These are phyloP conservation scores for Populus simonii DNA, from an alignment of 345 rosid species.

Conservation along the genomic window DNA sequence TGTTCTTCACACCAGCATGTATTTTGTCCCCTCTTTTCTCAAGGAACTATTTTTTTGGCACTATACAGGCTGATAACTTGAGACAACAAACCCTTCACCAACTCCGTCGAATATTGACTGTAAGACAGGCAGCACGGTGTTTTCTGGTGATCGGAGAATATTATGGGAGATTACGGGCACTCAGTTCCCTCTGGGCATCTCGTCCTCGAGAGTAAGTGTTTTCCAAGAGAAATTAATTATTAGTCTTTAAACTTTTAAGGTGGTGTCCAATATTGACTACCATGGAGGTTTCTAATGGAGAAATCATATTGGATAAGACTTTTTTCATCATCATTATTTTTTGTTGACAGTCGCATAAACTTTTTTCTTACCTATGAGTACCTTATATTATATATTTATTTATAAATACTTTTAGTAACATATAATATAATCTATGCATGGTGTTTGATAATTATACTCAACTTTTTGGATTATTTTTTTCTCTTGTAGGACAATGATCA, in stretches of 20 bases:
- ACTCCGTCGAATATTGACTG: constrained; percentile 64
- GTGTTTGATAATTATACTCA: background rate
- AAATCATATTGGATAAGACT: background rate
- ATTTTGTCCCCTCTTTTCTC: background rate
- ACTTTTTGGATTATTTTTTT: background rate
- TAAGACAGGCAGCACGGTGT: constrained; percentile 83
- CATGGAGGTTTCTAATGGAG: background rate
- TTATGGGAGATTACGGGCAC: constrained; percentile 77
- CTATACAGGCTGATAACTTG: constrained; percentile 76
- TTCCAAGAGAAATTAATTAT: background rate
- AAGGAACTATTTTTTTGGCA: background rate
- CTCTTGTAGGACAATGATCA: constrained; percentile 44
- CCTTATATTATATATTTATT: background rate
- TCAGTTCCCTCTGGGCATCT: constrained; percentile 85
- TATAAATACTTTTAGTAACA: too few relatives aligned
- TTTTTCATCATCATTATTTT: background rate
- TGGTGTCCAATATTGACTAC: background rate
- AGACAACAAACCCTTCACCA: constrained; percentile 96
- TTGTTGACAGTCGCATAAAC: background rate
- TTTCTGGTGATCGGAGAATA: constrained; percentile 88
- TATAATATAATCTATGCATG: background rate
- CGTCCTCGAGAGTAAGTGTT: constrained; percentile 84
- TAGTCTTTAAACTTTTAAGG: background rate
- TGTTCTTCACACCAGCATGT: background rate
- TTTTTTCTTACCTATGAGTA: background rate